Conservation (phyloP, 2,329 filamentous ascomycete genomes). For the Penicillium nordicum region DNA sequence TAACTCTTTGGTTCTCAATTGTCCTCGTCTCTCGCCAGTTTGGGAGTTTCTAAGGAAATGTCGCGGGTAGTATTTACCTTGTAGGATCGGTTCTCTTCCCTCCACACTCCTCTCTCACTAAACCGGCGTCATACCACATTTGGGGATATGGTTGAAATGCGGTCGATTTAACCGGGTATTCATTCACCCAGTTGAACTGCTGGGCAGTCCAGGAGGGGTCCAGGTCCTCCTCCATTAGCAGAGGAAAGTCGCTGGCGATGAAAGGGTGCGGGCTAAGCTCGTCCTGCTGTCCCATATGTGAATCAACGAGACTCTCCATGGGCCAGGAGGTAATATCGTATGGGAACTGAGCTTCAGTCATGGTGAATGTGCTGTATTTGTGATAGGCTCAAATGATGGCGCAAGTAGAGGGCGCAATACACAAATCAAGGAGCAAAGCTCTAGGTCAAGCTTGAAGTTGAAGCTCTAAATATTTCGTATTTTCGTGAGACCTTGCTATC, state of each 20-base stretch:
- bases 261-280: background rate
- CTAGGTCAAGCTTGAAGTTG: background rate
- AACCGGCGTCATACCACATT: slow-evolving; percentile 7
- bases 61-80: background rate
- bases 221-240: background rate
- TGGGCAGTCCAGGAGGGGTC: background rate
- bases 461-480: background rate
- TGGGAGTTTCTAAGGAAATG: too few relatives aligned
- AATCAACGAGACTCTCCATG: background rate
- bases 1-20: background rate
- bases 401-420: background rate
- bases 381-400: background rate
- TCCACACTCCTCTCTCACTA: background rate
- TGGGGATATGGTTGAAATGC: slow-evolving; percentile 4
- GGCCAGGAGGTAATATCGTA: background rate
- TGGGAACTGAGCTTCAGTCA: background rate
- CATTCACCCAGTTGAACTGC: background rate
- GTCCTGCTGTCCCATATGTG: background rate
- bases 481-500: background rate
- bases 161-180: background rate
- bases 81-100: background rate
- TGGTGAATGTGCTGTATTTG: background rate
- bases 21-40: background rate
- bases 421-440: background rate
- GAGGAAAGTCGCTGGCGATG: slow-evolving; percentile 3